phyloP scores from a whole-genome alignment of 352 stramenopile genomes.

The Phytophthora citrophthora region DNA sequence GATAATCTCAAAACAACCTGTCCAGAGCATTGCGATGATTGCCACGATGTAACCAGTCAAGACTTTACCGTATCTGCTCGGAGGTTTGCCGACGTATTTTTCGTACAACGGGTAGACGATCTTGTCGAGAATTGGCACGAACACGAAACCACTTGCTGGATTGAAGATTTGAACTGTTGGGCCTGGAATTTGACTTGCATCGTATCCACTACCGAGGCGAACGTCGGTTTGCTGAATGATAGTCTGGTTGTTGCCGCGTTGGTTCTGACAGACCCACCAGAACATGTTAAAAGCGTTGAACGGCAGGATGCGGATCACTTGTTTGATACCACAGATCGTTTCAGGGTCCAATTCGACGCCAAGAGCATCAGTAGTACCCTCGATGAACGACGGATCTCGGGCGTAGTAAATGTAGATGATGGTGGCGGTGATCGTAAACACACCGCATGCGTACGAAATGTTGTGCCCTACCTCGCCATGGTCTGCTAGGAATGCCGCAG shows the following conservation, averaged over 20 bases:
- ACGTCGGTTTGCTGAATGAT: constrained; percentile 74
- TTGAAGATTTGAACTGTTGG: constrained; percentile 60
- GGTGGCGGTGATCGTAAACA: constrained; percentile 40
- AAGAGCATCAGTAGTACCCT: constrained; percentile 43
- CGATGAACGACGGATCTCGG: constrained; percentile 53
- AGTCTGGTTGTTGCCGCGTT: constrained; percentile 68
- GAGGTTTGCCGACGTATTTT: constrained; percentile 41
- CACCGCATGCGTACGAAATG: constrained; percentile 54
- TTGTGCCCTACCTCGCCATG: constrained; percentile 42
- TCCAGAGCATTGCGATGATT: constrained; percentile 49
- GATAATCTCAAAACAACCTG: constrained; percentile 43
- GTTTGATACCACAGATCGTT: constrained; percentile 57
- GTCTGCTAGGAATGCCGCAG: constrained; percentile 54
- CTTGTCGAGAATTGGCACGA: constrained; percentile 48
- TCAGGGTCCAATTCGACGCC: constrained; percentile 49
- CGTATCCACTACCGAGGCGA: constrained; percentile 34
- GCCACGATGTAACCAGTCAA: constrained; percentile 44
- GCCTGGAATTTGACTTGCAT: constrained; percentile 55
- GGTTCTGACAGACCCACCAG: constrained; percentile 65
- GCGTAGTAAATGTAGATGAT: constrained; percentile 59
- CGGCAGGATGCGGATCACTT: constrained; percentile 39
- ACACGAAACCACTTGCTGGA: constrained; percentile 41
- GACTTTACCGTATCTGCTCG: constrained; percentile 49
- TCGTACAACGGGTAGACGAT: constrained; percentile 53
- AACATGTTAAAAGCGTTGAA: constrained; percentile 61